Evolutionary conservation across 495 filamentous ascomycete species (phyloP).

Genomic region (Penicillium nucicola): DNA sequence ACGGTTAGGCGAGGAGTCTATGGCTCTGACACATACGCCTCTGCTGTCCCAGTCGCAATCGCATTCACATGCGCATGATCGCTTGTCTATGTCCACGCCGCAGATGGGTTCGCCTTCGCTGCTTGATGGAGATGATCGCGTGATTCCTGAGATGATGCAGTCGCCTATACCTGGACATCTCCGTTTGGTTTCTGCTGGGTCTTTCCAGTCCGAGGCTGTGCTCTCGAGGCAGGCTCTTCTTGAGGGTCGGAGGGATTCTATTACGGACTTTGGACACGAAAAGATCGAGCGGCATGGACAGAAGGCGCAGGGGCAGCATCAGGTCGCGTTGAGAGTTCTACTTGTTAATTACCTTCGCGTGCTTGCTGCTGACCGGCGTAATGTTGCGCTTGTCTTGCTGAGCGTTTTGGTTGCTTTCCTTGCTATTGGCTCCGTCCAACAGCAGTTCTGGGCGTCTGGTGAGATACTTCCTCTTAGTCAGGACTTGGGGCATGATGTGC

Average conservation of each 20-base stretch:
- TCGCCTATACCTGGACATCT: constrained; percentile 8
- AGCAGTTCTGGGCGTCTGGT: constrained; percentile 3
- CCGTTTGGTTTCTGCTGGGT: constrained; percentile 3
- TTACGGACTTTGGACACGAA: background rate
- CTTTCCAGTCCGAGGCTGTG: background rate
- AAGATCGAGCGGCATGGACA: background rate
- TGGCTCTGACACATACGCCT: constrained; percentile 2
- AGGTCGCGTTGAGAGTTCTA: constrained; percentile 55
- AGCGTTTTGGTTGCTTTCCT: constrained; percentile 58
- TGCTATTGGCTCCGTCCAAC: constrained; percentile 26
- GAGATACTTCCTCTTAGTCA: constrained; percentile 15
- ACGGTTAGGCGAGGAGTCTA: constrained; percentile 25
- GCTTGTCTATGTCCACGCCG: background rate
- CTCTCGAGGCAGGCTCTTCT: background rate
- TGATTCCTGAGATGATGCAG: background rate
- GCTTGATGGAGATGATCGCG: background rate
- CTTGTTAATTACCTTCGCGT: constrained; percentile 67
- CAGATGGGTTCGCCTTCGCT: constrained; percentile 10
- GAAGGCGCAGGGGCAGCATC: constrained; percentile 8
- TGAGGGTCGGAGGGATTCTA: background rate
- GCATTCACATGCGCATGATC: too few relatives aligned
- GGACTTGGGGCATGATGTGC: constrained; percentile 10
- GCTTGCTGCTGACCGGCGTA: constrained; percentile 64
- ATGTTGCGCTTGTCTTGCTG: constrained; percentile 64
- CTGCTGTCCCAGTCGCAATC: too few relatives aligned